Conservation (phyloP, 179 eudicot genomes). For the Drosera spatulata region DNA sequence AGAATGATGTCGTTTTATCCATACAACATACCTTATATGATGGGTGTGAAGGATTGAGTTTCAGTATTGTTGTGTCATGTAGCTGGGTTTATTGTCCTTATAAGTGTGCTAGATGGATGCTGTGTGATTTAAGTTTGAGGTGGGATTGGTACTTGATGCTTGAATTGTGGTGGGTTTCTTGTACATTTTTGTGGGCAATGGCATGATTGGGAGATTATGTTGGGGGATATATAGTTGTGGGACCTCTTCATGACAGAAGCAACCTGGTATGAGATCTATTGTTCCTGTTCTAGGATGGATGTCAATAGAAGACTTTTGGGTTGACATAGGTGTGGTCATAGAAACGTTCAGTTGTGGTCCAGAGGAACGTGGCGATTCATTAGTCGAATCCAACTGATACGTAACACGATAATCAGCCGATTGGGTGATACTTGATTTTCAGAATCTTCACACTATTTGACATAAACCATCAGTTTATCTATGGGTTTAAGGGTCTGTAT, state of each 20-base stretch:
- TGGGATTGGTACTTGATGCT: conserved; percentile 4
- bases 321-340: not conserved
- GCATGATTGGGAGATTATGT: not conserved
- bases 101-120: not conserved
- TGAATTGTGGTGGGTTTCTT: conserved; percentile 12
- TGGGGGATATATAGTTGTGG: conserved; percentile 1
- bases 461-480: too few relatives aligned
- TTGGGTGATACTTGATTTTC: too few relatives aligned
- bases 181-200: not conserved
- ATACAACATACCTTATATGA: too few relatives aligned
- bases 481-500: not conserved
- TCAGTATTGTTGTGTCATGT: too few relatives aligned
- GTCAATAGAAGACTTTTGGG: too few relatives aligned
- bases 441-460: too few relatives aligned
- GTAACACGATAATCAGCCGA: too few relatives aligned
- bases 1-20: too few relatives aligned
- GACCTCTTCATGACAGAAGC: conserved; percentile 4
- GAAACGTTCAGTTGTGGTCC: too few relatives aligned
- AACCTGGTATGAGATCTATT: not conserved
- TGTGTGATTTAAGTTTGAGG: not conserved
- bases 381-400: too few relatives aligned
- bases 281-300: not conserved
- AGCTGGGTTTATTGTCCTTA: not conserved
- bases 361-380: too few relatives aligned
- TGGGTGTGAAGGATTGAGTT: too few relatives aligned